Conservation (phyloP, 225 moss, liverwort and hornwort genomes). For the Marchantia paleacea region DNA sequence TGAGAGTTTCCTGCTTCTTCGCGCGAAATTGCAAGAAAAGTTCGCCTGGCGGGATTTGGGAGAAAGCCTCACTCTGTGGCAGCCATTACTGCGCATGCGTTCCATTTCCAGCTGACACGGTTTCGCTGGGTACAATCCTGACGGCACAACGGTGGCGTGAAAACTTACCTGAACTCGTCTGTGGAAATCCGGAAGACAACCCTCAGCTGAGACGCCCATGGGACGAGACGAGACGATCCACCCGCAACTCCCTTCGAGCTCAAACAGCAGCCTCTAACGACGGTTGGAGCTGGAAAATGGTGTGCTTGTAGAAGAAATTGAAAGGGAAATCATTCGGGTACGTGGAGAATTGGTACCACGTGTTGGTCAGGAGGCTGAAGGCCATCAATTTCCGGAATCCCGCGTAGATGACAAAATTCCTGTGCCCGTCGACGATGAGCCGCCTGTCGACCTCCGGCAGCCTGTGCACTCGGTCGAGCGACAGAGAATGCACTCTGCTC, state of each 20-base stretch:
- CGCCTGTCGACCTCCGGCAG: neutral
- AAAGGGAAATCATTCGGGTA: conserved; percentile 11
- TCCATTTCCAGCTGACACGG: no score
- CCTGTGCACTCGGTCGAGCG: conserved; percentile 5
- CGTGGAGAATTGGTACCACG: conserved; percentile 1
- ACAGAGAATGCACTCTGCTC: neutral
- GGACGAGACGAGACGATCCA: no score
- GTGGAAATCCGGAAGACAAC: no score
- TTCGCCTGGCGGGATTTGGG: no score
- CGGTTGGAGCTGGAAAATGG: neutral
- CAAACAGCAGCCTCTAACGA: conserved; percentile 4
- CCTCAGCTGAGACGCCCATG: no score
- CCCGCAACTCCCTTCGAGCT: neutral
- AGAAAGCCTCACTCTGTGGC: no score
- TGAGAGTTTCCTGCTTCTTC: no score
- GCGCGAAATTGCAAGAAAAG: no score
- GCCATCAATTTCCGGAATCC: conserved; percentile 15
- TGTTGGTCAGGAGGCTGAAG: conserved; percentile 5
- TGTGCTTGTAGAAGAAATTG: conserved; percentile 17
- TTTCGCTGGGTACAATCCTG: no score
- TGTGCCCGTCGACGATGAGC: neutral
- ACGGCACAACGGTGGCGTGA: no score
- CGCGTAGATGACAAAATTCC: conserved; percentile 4
- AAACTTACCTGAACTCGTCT: no score
- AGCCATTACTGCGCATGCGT: no score